Percentiles rank a stretch among this genome's conserved stretches.
Conservation (phyloP, 1,284 basidiomycete species). For the Ceratobasidium sp. region DNA sequence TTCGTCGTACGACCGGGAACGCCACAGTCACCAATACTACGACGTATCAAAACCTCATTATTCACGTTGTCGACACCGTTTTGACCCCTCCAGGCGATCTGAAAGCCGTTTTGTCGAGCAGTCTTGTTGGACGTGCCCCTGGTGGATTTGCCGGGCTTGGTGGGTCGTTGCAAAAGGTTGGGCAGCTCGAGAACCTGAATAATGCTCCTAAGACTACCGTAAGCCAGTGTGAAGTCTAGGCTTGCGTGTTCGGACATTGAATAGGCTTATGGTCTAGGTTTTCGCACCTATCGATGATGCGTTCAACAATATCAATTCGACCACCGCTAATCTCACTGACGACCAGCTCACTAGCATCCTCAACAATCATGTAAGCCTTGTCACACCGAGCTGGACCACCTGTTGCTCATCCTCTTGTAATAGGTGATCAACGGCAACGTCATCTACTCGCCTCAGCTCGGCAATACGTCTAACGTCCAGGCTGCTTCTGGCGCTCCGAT, state of each 20-base stretch:
- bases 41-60: conserved; percentile 54
- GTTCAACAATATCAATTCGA: conserved; percentile 46
- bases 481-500: conserved; percentile 58
- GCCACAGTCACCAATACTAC: conserved; percentile 53
- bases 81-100: conserved; percentile 55
- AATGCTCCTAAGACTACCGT: conserved; percentile 8
- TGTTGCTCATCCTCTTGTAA: background rate
- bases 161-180: conserved; percentile 33
- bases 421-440: conserved; percentile 57
- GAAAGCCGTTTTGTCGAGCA: conserved; percentile 53
- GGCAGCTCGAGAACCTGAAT: conserved; percentile 19
- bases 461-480: conserved; percentile 54
- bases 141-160: conserved; percentile 23
- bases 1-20: conserved; percentile 50
- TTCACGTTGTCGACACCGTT: conserved; percentile 56
- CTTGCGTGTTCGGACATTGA: conserved; percentile 39
- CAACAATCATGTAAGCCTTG: conserved; percentile 52
- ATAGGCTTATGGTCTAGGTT: conserved; percentile 54
- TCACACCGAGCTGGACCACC: background rate
- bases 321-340: conserved; percentile 38
- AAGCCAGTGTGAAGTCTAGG: conserved; percentile 50
- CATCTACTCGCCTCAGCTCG: conserved; percentile 57
- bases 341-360: conserved; percentile 49
- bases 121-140: conserved; percentile 51
- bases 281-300: conserved; percentile 59